phyloP scores from a whole-genome alignment of 164 flowering plant genomes.

The Paratinospora sagittata region DNA sequence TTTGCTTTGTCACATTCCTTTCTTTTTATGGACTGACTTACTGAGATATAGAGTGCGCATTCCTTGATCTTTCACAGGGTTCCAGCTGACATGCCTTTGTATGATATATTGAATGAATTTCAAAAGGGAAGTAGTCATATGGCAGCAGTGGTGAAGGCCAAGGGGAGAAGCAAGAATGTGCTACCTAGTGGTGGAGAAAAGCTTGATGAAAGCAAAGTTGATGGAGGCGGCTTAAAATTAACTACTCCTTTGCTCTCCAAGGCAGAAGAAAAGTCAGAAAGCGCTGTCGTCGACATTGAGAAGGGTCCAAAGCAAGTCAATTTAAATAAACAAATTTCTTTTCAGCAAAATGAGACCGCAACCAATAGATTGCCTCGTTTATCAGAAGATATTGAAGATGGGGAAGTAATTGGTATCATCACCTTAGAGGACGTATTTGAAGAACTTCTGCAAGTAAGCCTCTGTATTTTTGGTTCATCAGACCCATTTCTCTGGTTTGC shows the following conservation, averaged over 20 bases:
- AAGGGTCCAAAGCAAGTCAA: slow-evolving; percentile 26
- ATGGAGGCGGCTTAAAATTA: slow-evolving; percentile 30
- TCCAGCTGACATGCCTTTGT: slow-evolving; percentile 94
- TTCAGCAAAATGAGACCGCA: slow-evolving; percentile 27
- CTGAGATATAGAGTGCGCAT: background rate
- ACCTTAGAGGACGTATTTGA: slow-evolving; percentile 99
- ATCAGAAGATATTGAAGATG: slow-evolving; percentile 74
- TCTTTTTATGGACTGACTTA: background rate
- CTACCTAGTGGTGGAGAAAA: slow-evolving; percentile 38
- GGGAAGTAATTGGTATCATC: slow-evolving; percentile 91
- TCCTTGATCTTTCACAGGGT: slow-evolving; percentile 48
- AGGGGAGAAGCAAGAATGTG: slow-evolving; percentile 34
- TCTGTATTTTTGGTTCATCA: slow-evolving; percentile 1
- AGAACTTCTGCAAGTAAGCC: slow-evolving; percentile 86
- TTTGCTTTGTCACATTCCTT: background rate
- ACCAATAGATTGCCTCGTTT: slow-evolving; percentile 27
- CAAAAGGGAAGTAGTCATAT: too few species aligned
- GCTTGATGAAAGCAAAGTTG: slow-evolving; percentile 25
- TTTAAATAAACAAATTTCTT: slow-evolving; percentile 15
- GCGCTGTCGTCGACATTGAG: slow-evolving; percentile 54
- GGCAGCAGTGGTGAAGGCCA: slow-evolving; percentile 97
- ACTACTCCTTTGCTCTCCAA: slow-evolving; percentile 53
- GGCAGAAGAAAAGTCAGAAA: slow-evolving; percentile 36
- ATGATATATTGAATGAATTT: slow-evolving; percentile 93
- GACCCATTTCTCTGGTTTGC: background rate